Percentiles rank a stretch among this genome's conserved stretches.
Evolutionary conservation across 2,329 filamentous ascomycete species (phyloP).

Genomic region (Taxawa tesnikishii): DNA sequence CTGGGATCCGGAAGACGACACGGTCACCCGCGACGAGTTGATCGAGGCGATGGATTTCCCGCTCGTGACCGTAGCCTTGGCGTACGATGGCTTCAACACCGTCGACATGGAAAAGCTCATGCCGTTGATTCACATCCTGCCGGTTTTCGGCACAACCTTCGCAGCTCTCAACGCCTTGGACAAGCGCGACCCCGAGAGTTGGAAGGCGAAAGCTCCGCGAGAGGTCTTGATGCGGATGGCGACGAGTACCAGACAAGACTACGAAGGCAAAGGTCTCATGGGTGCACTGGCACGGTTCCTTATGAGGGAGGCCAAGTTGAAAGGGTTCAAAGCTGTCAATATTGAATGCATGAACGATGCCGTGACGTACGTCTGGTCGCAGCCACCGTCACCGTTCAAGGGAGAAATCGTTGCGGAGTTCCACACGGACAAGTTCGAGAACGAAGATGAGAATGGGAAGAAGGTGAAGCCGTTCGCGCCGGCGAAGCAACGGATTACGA

Average conservation of each 20-base stretch:
- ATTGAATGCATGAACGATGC: constrained; percentile 19
- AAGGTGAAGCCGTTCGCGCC: constrained; percentile 14
- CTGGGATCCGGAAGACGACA: constrained; percentile 11
- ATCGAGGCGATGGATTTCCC: constrained; percentile 26
- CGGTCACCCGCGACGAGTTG: constrained; percentile 6
- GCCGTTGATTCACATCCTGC: constrained; percentile 12
- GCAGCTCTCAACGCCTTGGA: constrained; percentile 13
- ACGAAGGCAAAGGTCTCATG: constrained; percentile 22
- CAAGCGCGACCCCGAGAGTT: constrained; percentile 12
- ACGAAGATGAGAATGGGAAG: constrained; percentile 11
- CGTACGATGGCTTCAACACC: constrained; percentile 19
- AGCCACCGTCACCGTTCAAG: constrained; percentile 15
- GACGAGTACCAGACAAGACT: constrained; percentile 23
- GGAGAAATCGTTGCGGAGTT: constrained; percentile 14
- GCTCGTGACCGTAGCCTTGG: constrained; percentile 22
- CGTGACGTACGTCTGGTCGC: constrained; percentile 19
- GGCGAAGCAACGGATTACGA: constrained; percentile 11
- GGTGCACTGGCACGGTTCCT: constrained; percentile 20
- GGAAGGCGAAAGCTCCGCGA: constrained; percentile 14
- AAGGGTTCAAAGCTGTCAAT: constrained; percentile 22
- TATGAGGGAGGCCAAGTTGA: constrained; percentile 21
- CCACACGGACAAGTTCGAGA: constrained; percentile 12
- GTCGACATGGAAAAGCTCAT: constrained; percentile 16
- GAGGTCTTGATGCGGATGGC: constrained; percentile 24
- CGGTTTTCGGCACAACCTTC: constrained; percentile 15